Conservation (phyloP, 2,329 filamentous ascomycete species). For the Lithohypha guttulata region DNA sequence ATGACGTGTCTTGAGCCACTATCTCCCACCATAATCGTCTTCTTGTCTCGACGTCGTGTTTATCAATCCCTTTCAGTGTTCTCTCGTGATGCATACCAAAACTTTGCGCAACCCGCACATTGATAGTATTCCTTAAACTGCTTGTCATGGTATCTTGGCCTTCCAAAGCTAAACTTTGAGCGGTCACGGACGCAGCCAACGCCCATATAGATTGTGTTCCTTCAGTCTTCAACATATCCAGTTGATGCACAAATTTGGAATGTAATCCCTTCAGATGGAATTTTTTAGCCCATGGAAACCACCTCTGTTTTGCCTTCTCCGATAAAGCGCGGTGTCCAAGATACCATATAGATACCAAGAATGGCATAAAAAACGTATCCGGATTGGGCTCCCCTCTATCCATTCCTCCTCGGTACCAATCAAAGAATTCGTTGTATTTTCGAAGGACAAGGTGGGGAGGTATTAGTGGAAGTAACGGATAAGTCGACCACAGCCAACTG, state of each 20-base stretch:
- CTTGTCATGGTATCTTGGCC: slow-evolving; percentile 40
- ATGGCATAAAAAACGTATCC: slow-evolving; percentile 33
- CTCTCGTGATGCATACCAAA: slow-evolving; percentile 34
- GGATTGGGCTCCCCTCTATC: slow-evolving; percentile 29
- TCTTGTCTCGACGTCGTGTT: slow-evolving; percentile 32
- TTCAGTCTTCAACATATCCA: slow-evolving; percentile 1
- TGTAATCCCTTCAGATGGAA: neutral
- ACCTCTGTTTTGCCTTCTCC: slow-evolving; percentile 22
- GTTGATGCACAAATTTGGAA: neutral
- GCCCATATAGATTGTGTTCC: slow-evolving; percentile 25
- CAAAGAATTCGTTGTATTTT: slow-evolving; percentile 35
- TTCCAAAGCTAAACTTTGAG: slow-evolving; percentile 37
- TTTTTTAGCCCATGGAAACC: slow-evolving; percentile 14
- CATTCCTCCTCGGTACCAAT: slow-evolving; percentile 31
- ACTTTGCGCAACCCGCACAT: slow-evolving; percentile 29
- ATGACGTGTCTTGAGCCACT: slow-evolving; percentile 43
- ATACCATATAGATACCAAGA: slow-evolving; percentile 39
- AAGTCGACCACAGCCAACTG: slow-evolving; percentile 37
- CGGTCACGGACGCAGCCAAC: slow-evolving; percentile 36
- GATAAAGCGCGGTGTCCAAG: slow-evolving; percentile 38
- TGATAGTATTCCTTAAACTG: slow-evolving; percentile 38
- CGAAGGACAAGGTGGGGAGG: slow-evolving; percentile 34
- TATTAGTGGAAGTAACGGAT: slow-evolving; percentile 36
- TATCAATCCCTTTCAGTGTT: slow-evolving; percentile 37
- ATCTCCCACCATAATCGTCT: slow-evolving; percentile 31